phyloP scores from a whole-genome alignment of 78 protist genomes.

The Dictyostelium discoideum region dicty_2.7 NC_007090.3:111001-111500 shows the following conservation, averaged over 20 bases:
- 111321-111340: no score
- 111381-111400: neutral
- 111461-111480: neutral
- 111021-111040: neutral
- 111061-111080: neutral
- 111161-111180: neutral
- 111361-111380: no score
- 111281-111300: neutral
- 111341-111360: no score
- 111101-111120: constrained; percentile 7
- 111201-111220: constrained; percentile 21
- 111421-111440: neutral
- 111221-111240: neutral
- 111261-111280: neutral
- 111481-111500: neutral
- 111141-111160: neutral
- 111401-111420: neutral
- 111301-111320: no score
- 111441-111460: neutral
- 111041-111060: neutral
- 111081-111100: neutral
- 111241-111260: neutral
- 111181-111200: neutral
- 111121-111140: neutral
- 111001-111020: constrained; percentile 14